Evolutionary conservation across 345 rosid genomes (phyloP), one percentile per base, ranked within the genome.

Genomic region (Populus euphratica): DNA sequence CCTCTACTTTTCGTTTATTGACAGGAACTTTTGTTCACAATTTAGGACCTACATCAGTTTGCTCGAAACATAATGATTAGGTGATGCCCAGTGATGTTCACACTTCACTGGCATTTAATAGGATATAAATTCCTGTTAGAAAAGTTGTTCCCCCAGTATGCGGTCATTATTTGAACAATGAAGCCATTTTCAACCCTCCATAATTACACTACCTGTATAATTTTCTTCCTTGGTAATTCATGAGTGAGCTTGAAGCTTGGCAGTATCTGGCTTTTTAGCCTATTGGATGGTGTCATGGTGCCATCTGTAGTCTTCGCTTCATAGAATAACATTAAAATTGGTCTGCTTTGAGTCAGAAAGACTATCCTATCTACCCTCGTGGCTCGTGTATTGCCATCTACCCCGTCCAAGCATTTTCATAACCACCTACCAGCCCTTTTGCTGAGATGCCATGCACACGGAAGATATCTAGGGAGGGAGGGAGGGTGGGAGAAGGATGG

Each of bases 351-450:
- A 5, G 35, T 17, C 61, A 0, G 71, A 18, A 67, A 17, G n/a
- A 25, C 10, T 4, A 1, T 5, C 77, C 83, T 73, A 70, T 70
- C 83, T 74, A 70, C 76, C 73, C 86, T 54, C 80, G 78, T 73
- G 80, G 59, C 27, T 16, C 13, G 68, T 35, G 35, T 73, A 71
- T 76, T 74, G 12, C 0, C 44, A 79, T 25, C 84, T 78, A 84
- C 86, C 81, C 12, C 74, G 3, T 7, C 63, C 50, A 11, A 5
- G 25, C 21, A 31, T 12, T n/a, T 10, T 21, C 13, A 8, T 2
- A 43, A 10, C 20, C 31, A 41, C 25, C 44, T 35, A 44, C 25
- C 2, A 54, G 23, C 21, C 35, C 6, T 38, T 49, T 38, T 16
- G 17, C 4, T 67, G 50, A 68, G 12, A 73, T 70, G 52, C 52